Conservation (phyloP, 441 rosid genomes). For the Brassica balearica region DNA sequence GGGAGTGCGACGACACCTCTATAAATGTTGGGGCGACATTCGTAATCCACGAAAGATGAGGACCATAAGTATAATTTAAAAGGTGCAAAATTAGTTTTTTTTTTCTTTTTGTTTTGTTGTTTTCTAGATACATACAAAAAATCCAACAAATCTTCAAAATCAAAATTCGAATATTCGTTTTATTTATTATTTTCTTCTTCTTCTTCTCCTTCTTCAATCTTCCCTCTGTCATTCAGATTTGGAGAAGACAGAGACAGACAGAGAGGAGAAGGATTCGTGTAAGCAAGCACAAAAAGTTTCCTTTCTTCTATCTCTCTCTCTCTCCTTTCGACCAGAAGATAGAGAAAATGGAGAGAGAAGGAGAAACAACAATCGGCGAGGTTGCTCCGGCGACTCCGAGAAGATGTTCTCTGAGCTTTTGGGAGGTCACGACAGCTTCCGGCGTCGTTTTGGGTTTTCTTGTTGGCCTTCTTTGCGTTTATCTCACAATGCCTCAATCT, state of each 20-base stretch:
- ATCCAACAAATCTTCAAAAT: conserved; percentile 30
- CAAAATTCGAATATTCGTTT: conserved; percentile 50
- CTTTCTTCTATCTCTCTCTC: conserved; percentile 33
- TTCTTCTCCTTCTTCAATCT: conserved; percentile 28
- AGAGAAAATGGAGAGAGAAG: conserved; percentile 37
- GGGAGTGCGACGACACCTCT: neutral
- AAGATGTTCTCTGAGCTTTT: conserved; percentile 56
- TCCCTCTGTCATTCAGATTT: conserved; percentile 24
- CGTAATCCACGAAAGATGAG: conserved; percentile 7
- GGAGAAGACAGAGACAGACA: conserved; percentile 1
- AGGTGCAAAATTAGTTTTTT: conserved; percentile 19
- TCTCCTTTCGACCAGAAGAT: conserved; percentile 3
- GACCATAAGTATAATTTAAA: neutral
- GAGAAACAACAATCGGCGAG: conserved; percentile 32
- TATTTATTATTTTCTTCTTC: neutral
- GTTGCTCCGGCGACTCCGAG: conserved; percentile 20
- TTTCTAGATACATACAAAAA: neutral
- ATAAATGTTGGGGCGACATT: conserved; percentile 13
- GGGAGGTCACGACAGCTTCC: conserved; percentile 68
- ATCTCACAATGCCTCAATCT: conserved; percentile 82
- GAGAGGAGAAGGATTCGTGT: conserved; percentile 25
- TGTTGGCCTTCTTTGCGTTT: conserved; percentile 64
- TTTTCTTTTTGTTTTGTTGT: neutral
- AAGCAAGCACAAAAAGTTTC: conserved; percentile 43
- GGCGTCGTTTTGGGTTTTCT: conserved; percentile 61